Base-by-base conservation (phyloP, 2,329 filamentous ascomycete genomes). In the Fusarium abutilonis region DNA sequence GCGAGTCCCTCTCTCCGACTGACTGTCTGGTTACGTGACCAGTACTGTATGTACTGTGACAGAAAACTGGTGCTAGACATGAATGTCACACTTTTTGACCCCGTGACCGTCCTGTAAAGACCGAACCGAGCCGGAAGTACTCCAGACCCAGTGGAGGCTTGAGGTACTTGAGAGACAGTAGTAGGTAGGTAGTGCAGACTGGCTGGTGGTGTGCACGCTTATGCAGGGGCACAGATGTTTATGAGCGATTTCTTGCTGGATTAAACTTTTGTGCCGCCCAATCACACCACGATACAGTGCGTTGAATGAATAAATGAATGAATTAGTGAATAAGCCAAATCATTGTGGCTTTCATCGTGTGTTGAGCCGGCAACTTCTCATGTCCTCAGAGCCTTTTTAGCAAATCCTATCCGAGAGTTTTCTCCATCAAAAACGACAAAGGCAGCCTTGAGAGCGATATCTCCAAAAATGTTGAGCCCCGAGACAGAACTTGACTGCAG, bases 391-490 rank as follows among this genome's bases (percentile, higher is more conserved):
- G 32, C 14, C 55, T 69, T 69, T 9, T 48, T 57, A 9, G 66
- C 66, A 62, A 67, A 71, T 13, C 69, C 69, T 31, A 71, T 47
- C 3, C 52, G 56, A 9, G 44, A 51, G 31, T 63, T 64, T 4
- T 60, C 61, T 6, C 56, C 79, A 67, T 86, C 82, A 70, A 86
- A 86, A 23, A 81, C 83, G 19, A 86, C 82, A 66, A 85, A 86
- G 62, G 85, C 82, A 19, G 82, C 82, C 75, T 86, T 86, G 73
- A 87, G 83, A 60, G 86, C 83, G 64, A 86, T 81, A 58, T 86
- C 84, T 15, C 85, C 85, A 69, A 84, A 86, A 69, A 92, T 89
- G 74, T 88, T 85, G 26, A 82, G 78, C 7, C 46, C 55, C 7
- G 67, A 59, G 9, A 52, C 51, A 44, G 42, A 40, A 17, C 84